Percentiles rank a stretch among this genome's conserved stretches.
These are phyloP conservation scores for Parsonsia alboflavescens DNA, from an alignment of 257 asterid species.

Conservation along the genomic window DNA sequence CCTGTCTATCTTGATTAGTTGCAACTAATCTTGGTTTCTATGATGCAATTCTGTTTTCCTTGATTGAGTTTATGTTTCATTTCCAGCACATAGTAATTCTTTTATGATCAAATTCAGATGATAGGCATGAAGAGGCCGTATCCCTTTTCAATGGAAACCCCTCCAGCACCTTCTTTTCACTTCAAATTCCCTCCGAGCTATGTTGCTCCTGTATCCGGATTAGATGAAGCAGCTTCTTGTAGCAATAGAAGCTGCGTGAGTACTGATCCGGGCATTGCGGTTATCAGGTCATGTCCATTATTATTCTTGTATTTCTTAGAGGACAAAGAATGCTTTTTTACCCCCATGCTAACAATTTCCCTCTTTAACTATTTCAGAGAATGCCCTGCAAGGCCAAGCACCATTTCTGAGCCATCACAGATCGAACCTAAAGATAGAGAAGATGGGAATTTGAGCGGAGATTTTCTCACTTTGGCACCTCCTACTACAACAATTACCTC, in stretches of 20 bases:
- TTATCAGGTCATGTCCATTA: constrained; percentile 34
- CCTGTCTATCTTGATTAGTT: background rate
- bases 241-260: constrained; percentile 32
- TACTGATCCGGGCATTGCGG: constrained; percentile 31
- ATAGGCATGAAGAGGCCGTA: constrained; percentile 35
- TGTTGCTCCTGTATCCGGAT: constrained; percentile 17
- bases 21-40: background rate
- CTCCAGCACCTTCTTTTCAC: constrained; percentile 26
- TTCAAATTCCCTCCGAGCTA: constrained; percentile 25
- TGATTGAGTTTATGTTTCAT: background rate
- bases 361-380: constrained; percentile 33
- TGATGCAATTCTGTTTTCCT: background rate
- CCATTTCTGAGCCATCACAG: constrained; percentile 23
- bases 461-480: constrained; percentile 80
- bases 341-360: constrained; percentile 12
- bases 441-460: constrained; percentile 42
- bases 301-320: background rate
- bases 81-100: background rate
- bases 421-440: constrained; percentile 19
- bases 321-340: background rate
- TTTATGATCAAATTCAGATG: constrained; percentile 23
- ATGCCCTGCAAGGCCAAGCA: constrained; percentile 37
- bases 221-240: constrained; percentile 39
- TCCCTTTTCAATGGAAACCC: constrained; percentile 30
- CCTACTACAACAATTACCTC: constrained; percentile 28